Evolutionary conservation across 345 rosid species (phyloP).

Genomic region (Moricandia moricandioides): DNA sequence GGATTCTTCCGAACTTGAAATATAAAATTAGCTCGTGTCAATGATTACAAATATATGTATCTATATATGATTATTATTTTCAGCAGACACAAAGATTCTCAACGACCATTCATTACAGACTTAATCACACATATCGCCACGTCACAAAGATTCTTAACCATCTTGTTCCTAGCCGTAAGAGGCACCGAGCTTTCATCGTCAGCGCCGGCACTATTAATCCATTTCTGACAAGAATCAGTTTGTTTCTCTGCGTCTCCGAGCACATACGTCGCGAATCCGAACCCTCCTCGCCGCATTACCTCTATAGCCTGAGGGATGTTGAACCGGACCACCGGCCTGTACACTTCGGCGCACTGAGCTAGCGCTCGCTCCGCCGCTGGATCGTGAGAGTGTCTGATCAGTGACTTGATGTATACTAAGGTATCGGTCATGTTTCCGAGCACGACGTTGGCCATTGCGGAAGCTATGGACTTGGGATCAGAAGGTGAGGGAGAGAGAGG

Average conservation of each 20-base stretch:
- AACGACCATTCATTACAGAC: slow-evolving; percentile 38
- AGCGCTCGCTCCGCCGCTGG: slow-evolving; percentile 57
- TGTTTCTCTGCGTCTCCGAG: slow-evolving; percentile 59
- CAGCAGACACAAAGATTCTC: slow-evolving; percentile 5
- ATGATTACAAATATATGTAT: slow-evolving; percentile 25
- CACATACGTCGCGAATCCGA: slow-evolving; percentile 56
- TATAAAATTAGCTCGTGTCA: neutral
- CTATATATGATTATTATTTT: neutral
- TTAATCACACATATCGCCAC: slow-evolving; percentile 66
- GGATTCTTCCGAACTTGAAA: neutral
- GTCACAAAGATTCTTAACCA: slow-evolving; percentile 52
- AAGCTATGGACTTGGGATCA: slow-evolving; percentile 48
- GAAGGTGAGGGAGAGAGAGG: slow-evolving; percentile 37
- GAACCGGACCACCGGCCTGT: slow-evolving; percentile 75
- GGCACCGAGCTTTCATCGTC: slow-evolving; percentile 41
- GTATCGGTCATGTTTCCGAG: slow-evolving; percentile 61
- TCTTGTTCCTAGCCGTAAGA: slow-evolving; percentile 49
- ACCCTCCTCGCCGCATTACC: slow-evolving; percentile 51
- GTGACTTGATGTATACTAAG: slow-evolving; percentile 44
- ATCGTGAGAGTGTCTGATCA: slow-evolving; percentile 45
- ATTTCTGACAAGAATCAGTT: slow-evolving; percentile 60
- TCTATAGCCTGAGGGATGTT: slow-evolving; percentile 81
- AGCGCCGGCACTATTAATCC: slow-evolving; percentile 39
- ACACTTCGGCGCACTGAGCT: slow-evolving; percentile 76
- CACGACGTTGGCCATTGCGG: slow-evolving; percentile 42